These are phyloP conservation scores for Lasiodiplodia theobromae DNA, from an alignment of 2,329 filamentous ascomycete genomes.

Conservation along the genomic window DNA sequence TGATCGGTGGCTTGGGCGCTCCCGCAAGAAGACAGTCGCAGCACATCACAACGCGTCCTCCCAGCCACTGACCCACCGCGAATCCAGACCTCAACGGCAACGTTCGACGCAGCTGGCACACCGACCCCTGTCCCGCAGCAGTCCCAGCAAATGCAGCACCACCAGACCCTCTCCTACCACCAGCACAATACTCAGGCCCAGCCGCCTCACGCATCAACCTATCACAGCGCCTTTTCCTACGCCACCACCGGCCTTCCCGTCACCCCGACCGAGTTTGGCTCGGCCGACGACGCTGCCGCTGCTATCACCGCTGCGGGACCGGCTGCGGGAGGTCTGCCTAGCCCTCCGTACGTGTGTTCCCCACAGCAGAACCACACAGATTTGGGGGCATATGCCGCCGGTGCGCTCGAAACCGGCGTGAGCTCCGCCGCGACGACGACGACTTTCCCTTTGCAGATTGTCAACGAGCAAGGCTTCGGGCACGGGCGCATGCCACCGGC, in stretches of 20 bases:
- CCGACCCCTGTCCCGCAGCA: conserved; percentile 33
- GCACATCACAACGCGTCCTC: background rate
- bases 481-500: conserved; percentile 33
- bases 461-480: conserved; percentile 14
- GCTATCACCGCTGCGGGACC: conserved; percentile 30
- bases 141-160: conserved; percentile 15
- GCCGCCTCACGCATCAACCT: conserved; percentile 35
- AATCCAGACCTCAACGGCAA: conserved; percentile 41
- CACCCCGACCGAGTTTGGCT: conserved; percentile 49
- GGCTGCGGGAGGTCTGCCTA: conserved; percentile 1
- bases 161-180: conserved; percentile 25
- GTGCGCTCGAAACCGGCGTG: background rate
- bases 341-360: conserved; percentile 42
- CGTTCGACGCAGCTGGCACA: conserved; percentile 42
- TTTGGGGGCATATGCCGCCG: conserved; percentile 33
- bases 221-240: conserved; percentile 43
- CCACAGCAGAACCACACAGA: conserved; percentile 40
- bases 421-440: background rate
- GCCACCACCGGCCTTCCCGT: conserved; percentile 40
- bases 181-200: conserved; percentile 1
- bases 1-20: conserved; percentile 7
- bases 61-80: conserved; percentile 25
- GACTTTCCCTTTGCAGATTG: conserved; percentile 21
- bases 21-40: background rate
- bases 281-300: conserved; percentile 45